Evolutionary conservation across 805 yeast species (phyloP).

Genomic region (Blastobotrys mokoenaii): DNA sequence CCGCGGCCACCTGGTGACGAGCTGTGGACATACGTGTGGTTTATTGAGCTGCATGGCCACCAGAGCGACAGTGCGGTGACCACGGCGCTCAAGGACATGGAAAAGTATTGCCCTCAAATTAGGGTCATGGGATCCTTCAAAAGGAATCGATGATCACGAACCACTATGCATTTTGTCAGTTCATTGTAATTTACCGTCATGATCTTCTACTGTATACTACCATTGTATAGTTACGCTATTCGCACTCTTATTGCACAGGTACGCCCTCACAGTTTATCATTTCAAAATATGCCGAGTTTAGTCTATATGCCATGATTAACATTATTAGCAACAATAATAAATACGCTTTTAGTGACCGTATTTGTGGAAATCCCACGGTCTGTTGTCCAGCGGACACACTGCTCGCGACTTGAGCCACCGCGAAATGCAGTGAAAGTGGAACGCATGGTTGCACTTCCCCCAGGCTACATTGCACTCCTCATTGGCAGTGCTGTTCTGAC

Average conservation of each 20-base stretch:
- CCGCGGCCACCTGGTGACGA: conserved; percentile 68
- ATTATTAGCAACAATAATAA: too few species aligned
- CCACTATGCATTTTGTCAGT: too few species aligned
- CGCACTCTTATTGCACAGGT: too few species aligned
- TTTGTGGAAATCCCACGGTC: conserved; percentile 75
- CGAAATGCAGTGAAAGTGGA: conserved; percentile 93
- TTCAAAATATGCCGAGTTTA: too few species aligned
- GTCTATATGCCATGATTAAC: too few species aligned
- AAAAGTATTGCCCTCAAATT: conserved; percentile 38
- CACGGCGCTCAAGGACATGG: conserved; percentile 36
- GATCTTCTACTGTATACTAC: not conserved
- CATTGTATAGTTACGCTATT: not conserved
- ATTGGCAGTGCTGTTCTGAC: conserved; percentile 49
- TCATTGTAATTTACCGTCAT: not conserved
- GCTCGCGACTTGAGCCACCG: conserved; percentile 93
- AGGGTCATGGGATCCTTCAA: conserved; percentile 54
- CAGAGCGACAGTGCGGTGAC: conserved; percentile 7
- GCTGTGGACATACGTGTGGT: conserved; percentile 79
- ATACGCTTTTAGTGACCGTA: conserved; percentile 47
- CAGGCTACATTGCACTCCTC: conserved; percentile 91
- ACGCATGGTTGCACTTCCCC: conserved; percentile 97
- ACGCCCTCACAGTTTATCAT: too few species aligned
- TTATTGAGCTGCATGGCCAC: conserved; percentile 55
- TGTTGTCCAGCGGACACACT: conserved; percentile 93
- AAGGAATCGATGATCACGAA: conserved; percentile 27